These are phyloP conservation scores for Ophiocordyceps camponoti-leonardi DNA, from an alignment of 2,329 filamentous ascomycete species.

Conservation along the genomic window DNA sequence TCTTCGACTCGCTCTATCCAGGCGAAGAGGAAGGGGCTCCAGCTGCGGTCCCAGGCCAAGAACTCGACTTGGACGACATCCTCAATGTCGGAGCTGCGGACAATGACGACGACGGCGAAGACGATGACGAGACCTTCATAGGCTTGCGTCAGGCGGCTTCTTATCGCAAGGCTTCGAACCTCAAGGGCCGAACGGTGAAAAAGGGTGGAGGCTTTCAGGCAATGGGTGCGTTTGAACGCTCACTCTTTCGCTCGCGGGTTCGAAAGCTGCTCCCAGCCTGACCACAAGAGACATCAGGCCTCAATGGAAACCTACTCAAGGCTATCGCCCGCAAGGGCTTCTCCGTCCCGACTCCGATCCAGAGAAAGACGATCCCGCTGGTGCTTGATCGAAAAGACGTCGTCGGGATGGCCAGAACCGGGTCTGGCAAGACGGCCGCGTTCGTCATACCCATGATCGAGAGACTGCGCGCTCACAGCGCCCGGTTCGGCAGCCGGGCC, in stretches of 20 bases:
- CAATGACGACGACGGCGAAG: slow-evolving; percentile 40
- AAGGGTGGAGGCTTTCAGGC: slow-evolving; percentile 94
- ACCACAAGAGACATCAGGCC: slow-evolving; percentile 24
- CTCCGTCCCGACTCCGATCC: slow-evolving; percentile 89
- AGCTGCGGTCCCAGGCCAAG: slow-evolving; percentile 19
- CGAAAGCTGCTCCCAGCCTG: background rate
- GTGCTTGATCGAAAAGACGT: slow-evolving; percentile 83
- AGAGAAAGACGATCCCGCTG: slow-evolving; percentile 88
- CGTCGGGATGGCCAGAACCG: slow-evolving; percentile 98
- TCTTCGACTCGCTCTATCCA: slow-evolving; percentile 60
- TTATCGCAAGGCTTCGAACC: slow-evolving; percentile 67
- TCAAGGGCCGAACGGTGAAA: slow-evolving; percentile 75
- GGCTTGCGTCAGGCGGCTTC: slow-evolving; percentile 71
- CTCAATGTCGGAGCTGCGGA: slow-evolving; percentile 32
- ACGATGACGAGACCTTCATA: slow-evolving; percentile 69
- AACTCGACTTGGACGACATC: slow-evolving; percentile 43
- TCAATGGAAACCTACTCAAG: slow-evolving; percentile 71
- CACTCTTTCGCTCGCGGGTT: too few relatives aligned
- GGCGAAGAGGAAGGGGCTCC: slow-evolving; percentile 30
- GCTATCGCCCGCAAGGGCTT: slow-evolving; percentile 91
- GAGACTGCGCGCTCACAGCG: slow-evolving; percentile 73
- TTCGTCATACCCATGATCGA: slow-evolving; percentile 99
- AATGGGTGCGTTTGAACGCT: slow-evolving; percentile 45
- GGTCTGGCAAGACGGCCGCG: slow-evolving; percentile 93
- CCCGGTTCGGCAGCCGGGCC: slow-evolving; percentile 69